Evolutionary conservation across 768 basidiomycete genomes (phyloP).

Genomic region (Tephrocybe sp.): DNA sequence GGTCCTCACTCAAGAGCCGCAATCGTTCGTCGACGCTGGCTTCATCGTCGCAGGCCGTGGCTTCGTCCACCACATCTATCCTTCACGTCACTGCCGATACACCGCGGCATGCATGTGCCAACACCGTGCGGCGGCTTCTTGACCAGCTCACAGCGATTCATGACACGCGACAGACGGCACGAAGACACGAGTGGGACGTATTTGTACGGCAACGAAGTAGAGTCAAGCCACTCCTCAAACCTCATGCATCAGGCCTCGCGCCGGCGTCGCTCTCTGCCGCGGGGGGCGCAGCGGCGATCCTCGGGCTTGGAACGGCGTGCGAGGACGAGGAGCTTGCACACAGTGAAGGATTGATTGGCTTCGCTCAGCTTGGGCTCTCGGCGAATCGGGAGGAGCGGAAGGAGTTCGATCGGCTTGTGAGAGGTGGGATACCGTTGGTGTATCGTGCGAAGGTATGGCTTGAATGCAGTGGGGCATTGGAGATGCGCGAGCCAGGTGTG

Average conservation of each 20-base stretch:
- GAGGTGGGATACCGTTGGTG: slow-evolving; percentile 83
- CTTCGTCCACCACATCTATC: slow-evolving; percentile 49
- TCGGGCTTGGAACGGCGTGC: slow-evolving; percentile 62
- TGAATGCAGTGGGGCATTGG: slow-evolving; percentile 92
- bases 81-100: slow-evolving; percentile 60
- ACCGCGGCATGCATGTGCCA: slow-evolving; percentile 73
- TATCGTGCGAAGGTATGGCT: slow-evolving; percentile 90
- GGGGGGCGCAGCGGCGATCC: slow-evolving; percentile 60
- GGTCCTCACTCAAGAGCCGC: slow-evolving; percentile 50
- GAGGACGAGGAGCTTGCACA: slow-evolving; percentile 79
- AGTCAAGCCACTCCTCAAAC: slow-evolving; percentile 34
- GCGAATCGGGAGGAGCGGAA: slow-evolving; percentile 75
- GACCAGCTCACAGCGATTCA: slow-evolving; percentile 79
- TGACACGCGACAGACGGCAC: slow-evolving; percentile 69
- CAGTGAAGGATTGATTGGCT: slow-evolving; percentile 84
- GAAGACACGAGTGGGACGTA: slow-evolving; percentile 82
- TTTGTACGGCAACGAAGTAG: slow-evolving; percentile 75
- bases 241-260: slow-evolving; percentile 16
- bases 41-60: slow-evolving; percentile 22
- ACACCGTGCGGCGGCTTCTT: slow-evolving; percentile 73
- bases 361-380: slow-evolving; percentile 83
- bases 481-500: slow-evolving; percentile 88
- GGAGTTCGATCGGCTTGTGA: slow-evolving; percentile 79
- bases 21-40: slow-evolving; percentile 43
- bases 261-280: slow-evolving; percentile 27